These are phyloP conservation scores for Schrenkiella parvula DNA, from an alignment of 345 rosid species.

Conservation along the genomic window DNA sequence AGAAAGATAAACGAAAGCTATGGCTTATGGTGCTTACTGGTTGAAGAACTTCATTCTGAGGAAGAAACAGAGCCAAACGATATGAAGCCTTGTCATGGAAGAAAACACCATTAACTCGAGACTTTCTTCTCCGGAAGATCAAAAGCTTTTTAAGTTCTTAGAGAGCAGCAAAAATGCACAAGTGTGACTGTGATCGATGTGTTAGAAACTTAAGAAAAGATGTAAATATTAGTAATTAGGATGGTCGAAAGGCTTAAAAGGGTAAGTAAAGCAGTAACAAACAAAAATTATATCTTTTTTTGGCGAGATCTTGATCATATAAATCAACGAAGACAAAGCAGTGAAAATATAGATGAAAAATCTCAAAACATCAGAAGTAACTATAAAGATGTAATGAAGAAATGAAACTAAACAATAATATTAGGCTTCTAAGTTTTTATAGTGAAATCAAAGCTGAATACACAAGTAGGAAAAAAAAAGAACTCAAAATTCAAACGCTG, in stretches of 20 bases:
- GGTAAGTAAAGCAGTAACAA: not conserved
- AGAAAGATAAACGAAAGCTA: not conserved
- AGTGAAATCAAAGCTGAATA: too few relatives aligned
- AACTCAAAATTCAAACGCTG: too few relatives aligned
- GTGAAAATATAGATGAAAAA: too few relatives aligned
- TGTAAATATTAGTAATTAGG: not conserved
- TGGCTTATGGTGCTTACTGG: not conserved
- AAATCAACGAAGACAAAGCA: too few relatives aligned
- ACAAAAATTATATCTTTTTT: not conserved
- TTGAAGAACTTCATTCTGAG: not conserved
- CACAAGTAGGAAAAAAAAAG: too few relatives aligned
- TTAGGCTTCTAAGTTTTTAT: too few relatives aligned
- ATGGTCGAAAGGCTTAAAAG: not conserved
- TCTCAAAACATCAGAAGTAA: too few relatives aligned
- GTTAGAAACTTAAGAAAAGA: not conserved
- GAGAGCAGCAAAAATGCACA: not conserved
- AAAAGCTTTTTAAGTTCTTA: not conserved
- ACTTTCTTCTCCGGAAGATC: not conserved
- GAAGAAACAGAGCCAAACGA: not conserved
- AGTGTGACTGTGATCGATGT: not conserved
- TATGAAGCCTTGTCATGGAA: not conserved
- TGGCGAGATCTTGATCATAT: too few relatives aligned
- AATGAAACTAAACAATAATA: too few relatives aligned
- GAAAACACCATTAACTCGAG: not conserved
- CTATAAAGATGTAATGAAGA: too few relatives aligned